Base-by-base conservation (phyloP, 192 early-diverging fungal genomes). In the Martensiomyces pterosporus region DNA sequence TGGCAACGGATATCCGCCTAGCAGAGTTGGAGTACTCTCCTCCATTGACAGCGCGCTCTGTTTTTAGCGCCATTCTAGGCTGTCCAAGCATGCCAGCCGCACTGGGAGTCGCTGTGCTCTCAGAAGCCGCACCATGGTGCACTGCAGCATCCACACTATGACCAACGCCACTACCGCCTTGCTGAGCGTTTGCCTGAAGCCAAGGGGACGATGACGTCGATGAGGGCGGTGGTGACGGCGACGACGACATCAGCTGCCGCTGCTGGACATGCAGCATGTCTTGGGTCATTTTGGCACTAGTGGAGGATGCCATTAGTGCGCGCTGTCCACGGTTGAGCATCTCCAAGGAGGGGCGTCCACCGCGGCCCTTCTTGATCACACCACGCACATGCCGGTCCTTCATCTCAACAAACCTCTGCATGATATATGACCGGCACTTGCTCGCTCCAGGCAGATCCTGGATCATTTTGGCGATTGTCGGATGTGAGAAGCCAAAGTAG, bases 401-500 rank as follows among this genome's bases (percentile, higher is more conserved):
- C 79, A 79, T 81, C 26, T 80, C 82, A 22, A 82, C 81, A 64
- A 85, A 88, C 17, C 71, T 47, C 38, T 87, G 85, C 69, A 73
- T 74, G 12, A 82, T 67, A 57, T 93, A 96, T 36, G 82, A 73
- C 35, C 81, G 70, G 56, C 91, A 91, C 46, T 72, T 61, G 3
- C 78, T 65, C 2, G 83, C 86, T 18, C 82, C 80, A 0, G 89
- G 91, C 19, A 96, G 64, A 47, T 90, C 90, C 55, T 96, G 93
- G 15, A 96, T 87, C 77, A 91, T 77, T 49, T 84, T 88, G 7
- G 80, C 77, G 40, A 96, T 86, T 9, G 89, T 92, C 3, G 87
- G 86, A 39, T 90, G 83, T 12, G 89, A 83, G 41, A 96, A 87
- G 0, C 93, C 93, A 75, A 88, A 96, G 52, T 89, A 92, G 48